Evolutionary conservation across 2,329 filamentous ascomycete genomes (phyloP).

Genomic region (Pseudogymnoascus sp.): DNA sequence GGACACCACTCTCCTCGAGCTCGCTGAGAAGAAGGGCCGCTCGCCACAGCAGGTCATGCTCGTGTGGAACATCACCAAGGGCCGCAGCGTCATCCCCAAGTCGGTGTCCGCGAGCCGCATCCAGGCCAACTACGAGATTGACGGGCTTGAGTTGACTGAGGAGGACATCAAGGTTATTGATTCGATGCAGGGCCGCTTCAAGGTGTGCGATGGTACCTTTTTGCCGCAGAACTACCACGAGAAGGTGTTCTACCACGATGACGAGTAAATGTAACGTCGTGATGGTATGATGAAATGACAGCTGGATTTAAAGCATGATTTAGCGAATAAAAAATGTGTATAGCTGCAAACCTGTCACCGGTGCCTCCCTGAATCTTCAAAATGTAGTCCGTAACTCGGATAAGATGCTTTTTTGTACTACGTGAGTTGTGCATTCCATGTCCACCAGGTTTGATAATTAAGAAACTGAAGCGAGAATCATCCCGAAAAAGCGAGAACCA

Average conservation of each 20-base stretch:
- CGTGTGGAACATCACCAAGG: conserved; percentile 72
- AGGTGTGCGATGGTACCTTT: not conserved
- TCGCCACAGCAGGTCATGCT: conserved; percentile 69
- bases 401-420: not conserved
- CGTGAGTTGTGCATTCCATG: not conserved
- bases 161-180: conserved; percentile 2
- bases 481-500: not conserved
- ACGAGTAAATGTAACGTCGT: not conserved
- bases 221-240: not conserved
- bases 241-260: not conserved
- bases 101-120: conserved; percentile 66
- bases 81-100: conserved; percentile 80
- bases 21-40: conserved; percentile 59
- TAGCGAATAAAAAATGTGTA: not conserved
- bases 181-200: conserved; percentile 2
- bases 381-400: not conserved
- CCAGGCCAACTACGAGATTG: conserved; percentile 58
- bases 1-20: conserved; percentile 50
- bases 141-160: conserved; percentile 1
- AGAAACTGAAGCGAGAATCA: not conserved
- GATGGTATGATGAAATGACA: not conserved
- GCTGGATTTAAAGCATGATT: not conserved
- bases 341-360: not conserved
- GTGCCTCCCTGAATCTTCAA: not conserved
- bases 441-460: not conserved